Base-by-base conservation (phyloP, 768 basidiomycete genomes). In the Cubamyces sp. region DNA sequence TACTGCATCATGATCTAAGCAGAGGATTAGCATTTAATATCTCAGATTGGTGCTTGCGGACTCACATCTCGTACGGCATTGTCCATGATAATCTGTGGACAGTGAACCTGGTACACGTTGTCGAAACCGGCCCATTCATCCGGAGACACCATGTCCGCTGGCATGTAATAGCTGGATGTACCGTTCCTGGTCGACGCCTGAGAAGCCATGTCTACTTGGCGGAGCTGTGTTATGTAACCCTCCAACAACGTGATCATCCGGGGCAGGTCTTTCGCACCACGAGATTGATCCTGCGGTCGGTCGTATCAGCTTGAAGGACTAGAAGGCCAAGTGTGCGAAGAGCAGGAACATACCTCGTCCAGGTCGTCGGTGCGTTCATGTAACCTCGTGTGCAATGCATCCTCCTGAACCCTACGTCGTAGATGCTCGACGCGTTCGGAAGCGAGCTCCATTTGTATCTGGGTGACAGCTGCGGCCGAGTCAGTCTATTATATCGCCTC, bases 91-190 rank as follows among this genome's bases (percentile, higher is more conserved):
- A 96, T 81, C 50, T 85, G 88, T 0, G 94, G 95, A 63, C 85
- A 90, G 74, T 97, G 94, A 16, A 94, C 82, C 69, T 96, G 92
- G 70, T 95, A 93, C 25, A 95, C 93, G 68, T 96, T 91, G 70
- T 91, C 88, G 74, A 96, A 98, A 62, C 87, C 84, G 2, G 82
- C 83, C 90, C 86, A 88, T 68, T 92, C 90, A 23, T 84, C 78
- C 26, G 86, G 78, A 12, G 87, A 85, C 37, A 88, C 81, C 46
- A 84, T 82, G 67, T 89, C 87, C 14, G 86, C 80, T 30, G 88
- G 87, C 74, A 90, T 84, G 58, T 85, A 81, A 66, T 90, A 89
- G 55, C 77, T 83, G 3, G 63, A 60, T 5, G 54, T 60, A 43
- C 63, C 58, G n/a, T 55, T 45, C 26, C 49, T 25, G n/a, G 48